Percentiles rank a stretch among this genome's conserved stretches.
Evolutionary conservation across 1,139 yeast genomes (phyloP).

Genomic region (Saccharomyces hybrid): DNA sequence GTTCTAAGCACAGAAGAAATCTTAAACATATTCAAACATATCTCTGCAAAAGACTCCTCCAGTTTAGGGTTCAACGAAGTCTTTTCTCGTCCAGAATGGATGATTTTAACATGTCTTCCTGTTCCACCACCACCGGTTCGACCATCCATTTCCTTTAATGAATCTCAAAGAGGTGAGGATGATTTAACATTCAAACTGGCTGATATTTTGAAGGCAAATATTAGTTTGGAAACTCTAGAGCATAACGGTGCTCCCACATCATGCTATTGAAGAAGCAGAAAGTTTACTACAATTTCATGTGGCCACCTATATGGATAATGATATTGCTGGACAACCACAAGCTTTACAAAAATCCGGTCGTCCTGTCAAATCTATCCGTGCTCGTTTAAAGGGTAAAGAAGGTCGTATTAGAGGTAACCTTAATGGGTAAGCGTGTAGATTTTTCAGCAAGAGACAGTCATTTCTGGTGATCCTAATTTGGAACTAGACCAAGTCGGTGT

Average conservation of each 20-base stretch:
- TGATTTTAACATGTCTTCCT: constrained; percentile 90
- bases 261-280: constrained; percentile 93
- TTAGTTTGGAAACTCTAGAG: constrained; percentile 90
- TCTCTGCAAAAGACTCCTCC: constrained; percentile 72
- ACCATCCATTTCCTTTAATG: constrained; percentile 96
- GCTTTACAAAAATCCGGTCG: constrained; percentile 98
- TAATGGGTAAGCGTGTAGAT: constrained; percentile 99
- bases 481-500: constrained; percentile 98
- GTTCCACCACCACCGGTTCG: constrained; percentile 99
- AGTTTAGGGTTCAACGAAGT: constrained; percentile 88
- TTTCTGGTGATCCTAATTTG: constrained; percentile 97
- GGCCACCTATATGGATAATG: constrained; percentile 99
- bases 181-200: constrained; percentile 97
- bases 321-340: constrained; percentile 99
- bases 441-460: constrained; percentile 98
- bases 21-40: constrained; percentile 84
- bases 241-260: constrained; percentile 99
- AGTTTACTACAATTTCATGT: constrained; percentile 93
- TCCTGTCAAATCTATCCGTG: constrained; percentile 96
- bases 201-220: constrained; percentile 91
- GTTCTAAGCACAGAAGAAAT: constrained; percentile 83
- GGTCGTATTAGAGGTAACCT: constrained; percentile 95
- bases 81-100: constrained; percentile 98
- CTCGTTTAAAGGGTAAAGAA: constrained; percentile 97
- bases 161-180: constrained; percentile 98